phyloP scores from a whole-genome alignment of 2,329 filamentous ascomycete species.

The Xylariaceae sp. region DNA sequence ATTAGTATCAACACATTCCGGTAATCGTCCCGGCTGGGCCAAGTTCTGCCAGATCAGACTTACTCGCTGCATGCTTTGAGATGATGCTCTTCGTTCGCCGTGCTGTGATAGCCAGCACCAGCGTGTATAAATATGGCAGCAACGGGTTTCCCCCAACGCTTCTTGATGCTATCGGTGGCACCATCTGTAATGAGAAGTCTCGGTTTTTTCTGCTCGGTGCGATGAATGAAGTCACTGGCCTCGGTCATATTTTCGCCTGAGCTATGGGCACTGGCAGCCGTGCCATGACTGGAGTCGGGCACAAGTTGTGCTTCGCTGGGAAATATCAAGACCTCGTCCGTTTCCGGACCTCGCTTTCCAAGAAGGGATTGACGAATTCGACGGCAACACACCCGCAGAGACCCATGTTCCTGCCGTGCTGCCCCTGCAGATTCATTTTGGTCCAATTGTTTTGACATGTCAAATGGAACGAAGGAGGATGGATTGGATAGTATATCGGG shows the following conservation, averaged over 20 bases:
- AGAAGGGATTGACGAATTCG: slow-evolving; percentile 9
- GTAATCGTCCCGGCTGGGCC: not conserved
- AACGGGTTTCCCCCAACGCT: slow-evolving; percentile 30
- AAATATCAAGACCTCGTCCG: not conserved
- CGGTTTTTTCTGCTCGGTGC: not conserved
- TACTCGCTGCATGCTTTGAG: slow-evolving; percentile 84
- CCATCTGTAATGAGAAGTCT: slow-evolving; percentile 33
- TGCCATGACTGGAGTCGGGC: not conserved
- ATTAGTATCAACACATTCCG: not conserved
- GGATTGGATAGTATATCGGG: not conserved
- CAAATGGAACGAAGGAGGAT: not conserved
- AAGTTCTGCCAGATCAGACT: slow-evolving; percentile 33
- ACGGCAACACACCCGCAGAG: slow-evolving; percentile 10
- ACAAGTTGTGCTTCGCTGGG: not conserved
- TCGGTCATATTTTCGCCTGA: not conserved
- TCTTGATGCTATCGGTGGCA: slow-evolving; percentile 34
- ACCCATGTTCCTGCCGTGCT: not conserved
- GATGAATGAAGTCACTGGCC: not conserved
- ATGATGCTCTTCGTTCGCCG: slow-evolving; percentile 77
- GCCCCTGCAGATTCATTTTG: not conserved
- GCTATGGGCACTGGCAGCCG: not conserved
- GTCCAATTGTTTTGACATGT: slow-evolving; percentile 10
- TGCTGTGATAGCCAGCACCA: slow-evolving; percentile 88
- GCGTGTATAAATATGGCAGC: slow-evolving; percentile 89
- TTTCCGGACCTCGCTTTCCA: slow-evolving; percentile 11